Conservation (phyloP, 441 rosid genomes). For the Sinapis alba region DNA sequence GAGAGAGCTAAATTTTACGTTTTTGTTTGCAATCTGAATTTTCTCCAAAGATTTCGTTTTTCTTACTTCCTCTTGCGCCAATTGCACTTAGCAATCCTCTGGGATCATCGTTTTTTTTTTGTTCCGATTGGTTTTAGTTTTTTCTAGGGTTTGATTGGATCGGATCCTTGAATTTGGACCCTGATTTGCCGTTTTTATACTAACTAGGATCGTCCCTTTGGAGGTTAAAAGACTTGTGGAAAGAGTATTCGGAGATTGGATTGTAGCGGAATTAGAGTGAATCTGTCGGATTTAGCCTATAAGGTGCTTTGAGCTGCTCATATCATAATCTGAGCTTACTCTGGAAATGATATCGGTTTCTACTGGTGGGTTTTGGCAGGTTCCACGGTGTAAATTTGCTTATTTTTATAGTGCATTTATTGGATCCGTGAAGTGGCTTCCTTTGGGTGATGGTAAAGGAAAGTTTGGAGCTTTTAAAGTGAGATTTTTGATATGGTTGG, state of each 20-base stretch:
- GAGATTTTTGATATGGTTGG: conserved; percentile 54
- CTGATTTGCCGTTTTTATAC: conserved; percentile 45
- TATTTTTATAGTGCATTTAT: conserved; percentile 14
- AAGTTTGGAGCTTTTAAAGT: conserved; percentile 50
- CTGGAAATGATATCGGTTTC: conserved; percentile 34
- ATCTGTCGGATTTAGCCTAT: conserved; percentile 23
- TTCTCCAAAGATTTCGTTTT: neutral
- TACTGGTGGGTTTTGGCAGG: conserved; percentile 46
- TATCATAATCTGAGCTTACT: conserved; percentile 25
- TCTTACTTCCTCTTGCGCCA: conserved; percentile 23
- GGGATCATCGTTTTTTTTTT: neutral
- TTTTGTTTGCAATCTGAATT: conserved; percentile 20
- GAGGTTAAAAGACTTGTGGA: conserved; percentile 13
- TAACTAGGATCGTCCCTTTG: conserved; percentile 34
- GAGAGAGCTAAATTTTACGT: conserved; percentile 6
- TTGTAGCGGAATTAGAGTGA: conserved; percentile 9
- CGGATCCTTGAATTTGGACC: conserved; percentile 45
- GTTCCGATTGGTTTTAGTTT: conserved; percentile 24
- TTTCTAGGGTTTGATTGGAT: conserved; percentile 57
- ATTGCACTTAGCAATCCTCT: conserved; percentile 22
- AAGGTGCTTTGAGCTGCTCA: conserved; percentile 40
- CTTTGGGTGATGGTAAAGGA: conserved; percentile 39
- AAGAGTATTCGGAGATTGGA: conserved; percentile 21
- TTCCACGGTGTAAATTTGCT: conserved; percentile 18
- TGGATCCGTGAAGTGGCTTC: conserved; percentile 23